A percentile compares a stretch with the other conserved stretches of the same genome.
These are phyloP conservation scores for Hypoxylon cercidicola DNA, from an alignment of 495 filamentous ascomycete species.

Conservation along the genomic window DNA sequence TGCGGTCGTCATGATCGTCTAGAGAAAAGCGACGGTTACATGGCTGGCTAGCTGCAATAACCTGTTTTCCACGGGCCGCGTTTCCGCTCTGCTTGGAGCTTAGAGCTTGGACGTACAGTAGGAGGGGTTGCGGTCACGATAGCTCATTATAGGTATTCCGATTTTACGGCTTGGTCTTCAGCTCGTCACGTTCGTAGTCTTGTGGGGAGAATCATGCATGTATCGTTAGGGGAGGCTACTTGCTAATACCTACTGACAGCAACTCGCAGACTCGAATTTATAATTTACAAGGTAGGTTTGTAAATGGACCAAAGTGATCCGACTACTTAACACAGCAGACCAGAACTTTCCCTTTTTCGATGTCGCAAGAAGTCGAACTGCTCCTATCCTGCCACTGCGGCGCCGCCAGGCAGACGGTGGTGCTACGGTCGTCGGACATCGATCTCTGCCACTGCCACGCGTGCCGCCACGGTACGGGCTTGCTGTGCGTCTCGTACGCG, in stretches of 20 bases:
- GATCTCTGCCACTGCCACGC: conserved; percentile 72
- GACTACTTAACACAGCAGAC: too few species aligned
- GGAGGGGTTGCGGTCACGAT: conserved; percentile 1
- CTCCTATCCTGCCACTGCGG: conserved; percentile 69
- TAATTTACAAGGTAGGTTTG: too few species aligned
- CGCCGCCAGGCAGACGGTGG: conserved; percentile 54
- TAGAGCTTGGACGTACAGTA: not conserved
- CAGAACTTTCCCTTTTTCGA: not conserved
- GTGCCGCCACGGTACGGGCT: conserved; percentile 69
- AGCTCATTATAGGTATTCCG: conserved; percentile 1
- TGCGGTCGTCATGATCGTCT: conserved; percentile 1
- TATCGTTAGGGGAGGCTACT: too few species aligned
- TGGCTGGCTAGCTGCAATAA: conserved; percentile 7
- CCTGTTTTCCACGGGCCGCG: conserved; percentile 26
- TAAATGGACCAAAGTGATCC: too few species aligned
- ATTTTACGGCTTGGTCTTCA: conserved; percentile 12
- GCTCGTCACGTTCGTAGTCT: not conserved
- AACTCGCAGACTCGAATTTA: too few species aligned
- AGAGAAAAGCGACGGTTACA: not conserved
- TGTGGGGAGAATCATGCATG: not conserved
- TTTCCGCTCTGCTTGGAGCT: conserved; percentile 19
- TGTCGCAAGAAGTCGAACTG: conserved; percentile 4
- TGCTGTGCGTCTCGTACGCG: conserved; percentile 66
- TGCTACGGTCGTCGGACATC: conserved; percentile 29
- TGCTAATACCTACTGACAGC: too few species aligned